Evolutionary conservation across 148 eudicot species (phyloP), one percentile per base, ranked within the genome.

Genomic region (Chenopodium berlandieri): DNA sequence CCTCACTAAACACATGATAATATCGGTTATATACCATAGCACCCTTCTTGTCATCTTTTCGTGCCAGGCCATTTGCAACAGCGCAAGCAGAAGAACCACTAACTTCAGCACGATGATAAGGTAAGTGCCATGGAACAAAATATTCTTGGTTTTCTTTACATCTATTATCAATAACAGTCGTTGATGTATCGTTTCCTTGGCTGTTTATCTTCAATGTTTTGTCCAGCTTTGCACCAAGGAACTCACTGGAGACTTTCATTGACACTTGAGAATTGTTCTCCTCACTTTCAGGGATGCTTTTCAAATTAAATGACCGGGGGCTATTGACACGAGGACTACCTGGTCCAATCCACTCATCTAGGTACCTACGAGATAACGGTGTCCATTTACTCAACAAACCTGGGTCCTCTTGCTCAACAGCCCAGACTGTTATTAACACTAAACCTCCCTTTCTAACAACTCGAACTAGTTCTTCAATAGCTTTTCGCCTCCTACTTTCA

Each of bases 61-160:
- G 88, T 0, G 99, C 99, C 40, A 94, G 85, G 25, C 99, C 99
- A 88, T 77, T 94, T 71, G 91, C 91, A 64, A 94, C 85, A 65
- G 98, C 99, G 68, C 78, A 70, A 80, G 89, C 91, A 82, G 99
- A 96, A 56, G 93, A 97, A 50, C 98, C 99, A 82, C 89, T 89
- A 52, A 94, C 90, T 87, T 96, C 98, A 64, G 98, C 98, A 70
- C 99, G 94, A 82, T 96, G 99, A 88, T 96, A 96, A 46, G 98
- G 99, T 71, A 96, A 90, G 81, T 96, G 99, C 99, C 99, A 96
- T 27, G 99, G 99, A 64, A 96, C 95, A 82, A 96, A 96, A 85
- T 86, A 96, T 84, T 96, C 99, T 66, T 96, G 99, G 76, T 81
- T 84, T 60, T 82, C 87, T 25, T 68, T 65, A 76, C 64, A 23